These are phyloP conservation scores for Diaporthe batatas DNA, from an alignment of 2,329 filamentous ascomycete species.

Conservation along the genomic window DNA sequence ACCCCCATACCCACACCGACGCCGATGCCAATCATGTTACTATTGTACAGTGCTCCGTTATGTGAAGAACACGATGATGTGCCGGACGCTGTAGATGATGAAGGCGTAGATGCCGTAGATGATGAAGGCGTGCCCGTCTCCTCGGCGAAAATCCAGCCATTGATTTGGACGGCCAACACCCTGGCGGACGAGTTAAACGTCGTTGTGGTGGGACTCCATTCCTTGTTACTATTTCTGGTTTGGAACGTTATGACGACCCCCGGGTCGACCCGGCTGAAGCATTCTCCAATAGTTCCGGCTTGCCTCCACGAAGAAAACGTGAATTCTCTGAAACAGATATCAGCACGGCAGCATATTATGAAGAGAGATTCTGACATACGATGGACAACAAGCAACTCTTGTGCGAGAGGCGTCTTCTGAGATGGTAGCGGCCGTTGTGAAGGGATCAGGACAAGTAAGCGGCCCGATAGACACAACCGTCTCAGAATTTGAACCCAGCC, in stretches of 20 bases:
- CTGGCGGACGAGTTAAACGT: background rate
- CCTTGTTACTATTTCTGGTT: background rate
- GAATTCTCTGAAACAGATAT: background rate
- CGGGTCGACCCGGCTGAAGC: background rate
- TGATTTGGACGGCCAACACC: background rate
- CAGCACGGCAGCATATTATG: too few species aligned
- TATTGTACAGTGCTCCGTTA: background rate
- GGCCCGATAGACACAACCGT: too few species aligned
- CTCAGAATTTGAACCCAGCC: too few species aligned
- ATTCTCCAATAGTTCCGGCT: fast-evolving
- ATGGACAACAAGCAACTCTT: too few species aligned
- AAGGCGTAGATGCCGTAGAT: too few species aligned
- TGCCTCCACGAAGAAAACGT: background rate
- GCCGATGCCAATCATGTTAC: background rate
- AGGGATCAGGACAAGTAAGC: too few species aligned
- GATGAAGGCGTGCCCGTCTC: background rate
- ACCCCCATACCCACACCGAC: background rate
- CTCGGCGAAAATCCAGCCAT: constrained; percentile 17
- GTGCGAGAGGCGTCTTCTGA: too few species aligned
- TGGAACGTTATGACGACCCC: background rate
- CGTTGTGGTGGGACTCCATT: background rate
- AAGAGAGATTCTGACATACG: too few species aligned
- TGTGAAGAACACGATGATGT: too few species aligned
- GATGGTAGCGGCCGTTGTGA: too few species aligned
- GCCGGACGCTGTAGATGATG: background rate